Evolutionary conservation across 1,139 yeast genomes (phyloP), one percentile per base, ranked within the genome.

Genomic region (Zygosaccharomyces pseudobailii): DNA sequence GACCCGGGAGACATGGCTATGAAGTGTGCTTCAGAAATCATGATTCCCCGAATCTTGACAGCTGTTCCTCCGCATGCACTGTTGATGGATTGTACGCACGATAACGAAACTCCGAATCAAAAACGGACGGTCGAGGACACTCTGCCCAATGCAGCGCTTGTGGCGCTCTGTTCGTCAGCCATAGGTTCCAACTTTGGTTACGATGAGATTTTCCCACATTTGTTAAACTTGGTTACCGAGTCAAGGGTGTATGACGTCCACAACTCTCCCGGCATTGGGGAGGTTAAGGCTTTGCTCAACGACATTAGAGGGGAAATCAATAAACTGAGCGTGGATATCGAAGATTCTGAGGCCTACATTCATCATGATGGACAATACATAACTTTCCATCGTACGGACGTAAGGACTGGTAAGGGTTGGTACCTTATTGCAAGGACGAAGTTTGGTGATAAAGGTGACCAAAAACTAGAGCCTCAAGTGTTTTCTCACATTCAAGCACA

Each of bases 11-110:
- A 60, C 44, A 53, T 66, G 50, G 59, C 72, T 49, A 50, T 54
- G 20, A 61, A 54, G 44, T 49, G 66, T n/a, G 72, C 70, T 5
- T 77, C 84, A 3, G 87, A 83, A 62, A 69, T 84, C 50, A 80
- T 80, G 49, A 74, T 84, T 42, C 90, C 92, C 3, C 77, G 75
- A 55, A 73, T 81, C 10, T 74, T 87, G 45, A 74, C 81, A 1
- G 72, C 81, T 6, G 78, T 83, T 37, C 81, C 83, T 10, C 95
- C 96, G 3, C 97, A 89, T 68, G 96, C 97, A 0, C 73, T 92
- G 58, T 86, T 92, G 60, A 90, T 92, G 97, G 98, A 92, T 65
- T 90, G 97, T 61, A 90, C 97, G 3, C 98, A 92, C 66, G 98
- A 92, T 67, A 92, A 92, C 62, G 94, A 88, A 67, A 84, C 82